Evolutionary conservation across 768 basidiomycete genomes (phyloP).

Genomic region (Lactifluus pinguis): DNA sequence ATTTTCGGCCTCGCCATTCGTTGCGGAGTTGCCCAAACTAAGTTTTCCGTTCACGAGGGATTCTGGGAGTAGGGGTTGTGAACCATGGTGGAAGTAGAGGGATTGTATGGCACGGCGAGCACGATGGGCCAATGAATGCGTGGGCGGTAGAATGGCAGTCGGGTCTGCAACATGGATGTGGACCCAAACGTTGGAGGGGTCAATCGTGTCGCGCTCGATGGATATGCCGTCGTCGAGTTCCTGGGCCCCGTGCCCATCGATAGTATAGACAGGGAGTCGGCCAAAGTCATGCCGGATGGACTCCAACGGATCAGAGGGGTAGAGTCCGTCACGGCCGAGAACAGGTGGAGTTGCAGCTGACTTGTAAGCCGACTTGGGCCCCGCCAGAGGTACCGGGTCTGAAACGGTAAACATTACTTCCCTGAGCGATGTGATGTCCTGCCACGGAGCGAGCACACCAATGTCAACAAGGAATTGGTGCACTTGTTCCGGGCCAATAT

Average conservation of each 20-base stretch:
- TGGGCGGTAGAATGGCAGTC: slow-evolving; percentile 64
- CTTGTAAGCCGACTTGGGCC: neutral
- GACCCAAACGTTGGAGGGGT: slow-evolving; percentile 62
- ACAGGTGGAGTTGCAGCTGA: neutral
- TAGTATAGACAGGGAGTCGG: slow-evolving; percentile 68
- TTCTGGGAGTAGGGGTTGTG: slow-evolving; percentile 66
- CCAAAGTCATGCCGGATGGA: slow-evolving; percentile 82
- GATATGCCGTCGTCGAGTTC: slow-evolving; percentile 95
- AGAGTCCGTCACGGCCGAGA: slow-evolving; percentile 56
- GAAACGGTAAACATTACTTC: neutral
- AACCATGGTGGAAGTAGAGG: slow-evolving; percentile 55
- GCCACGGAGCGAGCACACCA: slow-evolving; percentile 76
- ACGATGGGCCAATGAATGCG: slow-evolving; percentile 47
- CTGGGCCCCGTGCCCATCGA: slow-evolving; percentile 70
- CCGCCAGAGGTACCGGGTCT: neutral
- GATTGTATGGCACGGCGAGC: slow-evolving; percentile 48
- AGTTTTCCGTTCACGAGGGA: slow-evolving; percentile 41
- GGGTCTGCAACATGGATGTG: slow-evolving; percentile 94
- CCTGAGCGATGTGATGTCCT: slow-evolving; percentile 37
- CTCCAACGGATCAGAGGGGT: slow-evolving; percentile 54
- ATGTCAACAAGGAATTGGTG: slow-evolving; percentile 53
- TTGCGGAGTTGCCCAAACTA: slow-evolving; percentile 35
- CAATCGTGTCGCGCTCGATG: slow-evolving; percentile 53
- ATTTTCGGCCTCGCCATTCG: slow-evolving; percentile 35
- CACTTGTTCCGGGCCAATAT: slow-evolving; percentile 29